Conservation (phyloP, 2,329 filamentous ascomycete genomes). For the Parafenestella ontariensis region DNA sequence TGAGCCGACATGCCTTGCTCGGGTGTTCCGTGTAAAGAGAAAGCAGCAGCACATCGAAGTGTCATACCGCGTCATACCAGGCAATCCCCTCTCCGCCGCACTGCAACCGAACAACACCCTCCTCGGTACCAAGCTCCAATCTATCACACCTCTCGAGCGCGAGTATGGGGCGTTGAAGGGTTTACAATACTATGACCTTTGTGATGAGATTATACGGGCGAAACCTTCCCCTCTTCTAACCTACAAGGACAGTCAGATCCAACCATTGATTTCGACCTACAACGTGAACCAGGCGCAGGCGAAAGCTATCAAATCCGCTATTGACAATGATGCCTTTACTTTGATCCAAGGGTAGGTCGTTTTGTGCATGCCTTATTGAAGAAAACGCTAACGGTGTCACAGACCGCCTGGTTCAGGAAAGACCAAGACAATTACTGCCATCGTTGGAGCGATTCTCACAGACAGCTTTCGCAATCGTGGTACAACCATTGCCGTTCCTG, state of each 20-base stretch:
- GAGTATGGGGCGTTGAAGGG: conserved; percentile 93
- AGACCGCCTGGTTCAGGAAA: conserved; percentile 95
- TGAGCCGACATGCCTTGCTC: conserved; percentile 82
- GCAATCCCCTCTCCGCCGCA: conserved; percentile 66
- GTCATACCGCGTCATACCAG: conserved; percentile 80
- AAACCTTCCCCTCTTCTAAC: conserved; percentile 87
- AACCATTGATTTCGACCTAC: conserved; percentile 76
- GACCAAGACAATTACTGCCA: conserved; percentile 96
- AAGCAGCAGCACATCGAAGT: conserved; percentile 86
- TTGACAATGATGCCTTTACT: conserved; percentile 96
- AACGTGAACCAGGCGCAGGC: conserved; percentile 88
- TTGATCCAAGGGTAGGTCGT: conserved; percentile 79
- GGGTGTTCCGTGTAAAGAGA: conserved; percentile 78
- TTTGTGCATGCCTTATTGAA: not conserved
- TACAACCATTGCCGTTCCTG: conserved; percentile 54
- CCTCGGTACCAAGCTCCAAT: conserved; percentile 82
- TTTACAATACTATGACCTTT: conserved; percentile 93
- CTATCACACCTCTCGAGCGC: conserved; percentile 91
- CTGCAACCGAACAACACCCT: conserved; percentile 75
- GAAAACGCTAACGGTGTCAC: conserved; percentile 24
- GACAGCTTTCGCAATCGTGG: conserved; percentile 60
- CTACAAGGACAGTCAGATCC: conserved; percentile 77
- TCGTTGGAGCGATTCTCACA: conserved; percentile 86
- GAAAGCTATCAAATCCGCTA: conserved; percentile 86
- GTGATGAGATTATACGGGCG: conserved; percentile 87